Base-by-base conservation (phyloP, 148 eudicot species). In the Beta vulgaris region DNA sequence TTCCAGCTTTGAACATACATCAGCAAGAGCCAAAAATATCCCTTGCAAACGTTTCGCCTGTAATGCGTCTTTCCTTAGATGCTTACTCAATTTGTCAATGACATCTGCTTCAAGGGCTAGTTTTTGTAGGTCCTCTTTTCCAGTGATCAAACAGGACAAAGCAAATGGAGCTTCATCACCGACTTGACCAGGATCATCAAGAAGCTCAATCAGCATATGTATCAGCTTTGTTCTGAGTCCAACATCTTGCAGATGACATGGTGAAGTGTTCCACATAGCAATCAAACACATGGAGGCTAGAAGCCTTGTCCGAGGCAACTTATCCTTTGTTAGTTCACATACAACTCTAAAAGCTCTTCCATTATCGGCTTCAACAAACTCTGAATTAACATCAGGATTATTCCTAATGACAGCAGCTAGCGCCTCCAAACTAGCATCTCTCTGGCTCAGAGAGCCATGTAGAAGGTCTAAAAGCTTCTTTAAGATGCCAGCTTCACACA, bases 131-230 rank as follows among this genome's bases (percentile, higher is more conserved):
- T 87, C 90, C 84, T 96, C 98, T 63, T 88, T 85, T 26, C 82
- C 91, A 21, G 80, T 78, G 66, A 91, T 80, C 66, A 92, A 88
- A 82, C 82, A 82, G 75, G 89, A 90, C 71, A 96, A 78, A 32
- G 86, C 94, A 83, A 92, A 92, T 21, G 90, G 90, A 79, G 99
- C 89, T 82, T 96, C 99, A 78, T 96, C 98, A 67, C 99, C 99
- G 84, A 92, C 99, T 92, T 89, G 94, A 80, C 88, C 86, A 81
- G 92, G 88, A 79, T 92, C 98, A 80, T 89, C 93, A 69, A 96
- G 86, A 87, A 96, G 99, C 82, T 92, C 99, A 71, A 91, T 79
- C 77, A 96, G 78, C 40, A 88, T 75, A 61, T 53, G 73, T 68
- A 92, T 84, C 76, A 96, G 82, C 77, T 83, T 89, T 37, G 82